Base-by-base conservation (phyloP, 345 rosid species). In the Boechera divaricarpa region DNA sequence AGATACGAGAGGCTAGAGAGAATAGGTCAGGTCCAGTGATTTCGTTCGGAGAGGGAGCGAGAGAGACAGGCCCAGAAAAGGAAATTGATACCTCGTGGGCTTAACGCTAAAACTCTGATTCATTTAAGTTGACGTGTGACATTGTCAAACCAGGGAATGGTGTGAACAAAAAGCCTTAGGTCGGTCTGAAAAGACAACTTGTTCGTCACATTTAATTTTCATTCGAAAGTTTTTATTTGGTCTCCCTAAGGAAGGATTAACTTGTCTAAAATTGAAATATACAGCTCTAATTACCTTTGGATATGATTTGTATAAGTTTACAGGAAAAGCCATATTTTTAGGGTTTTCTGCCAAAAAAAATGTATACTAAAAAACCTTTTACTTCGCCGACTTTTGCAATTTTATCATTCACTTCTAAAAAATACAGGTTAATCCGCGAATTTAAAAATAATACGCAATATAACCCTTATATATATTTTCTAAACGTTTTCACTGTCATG, bases 11-110 rank as follows among this genome's bases (percentile, higher is more conserved):
- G 42, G 8, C 42, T 12, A 39, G 80, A 70, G 80, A 63, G 71
- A 77, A 44, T 41, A 32, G 65, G 80, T 76, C 69, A 53, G 63
- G 59, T 13, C 41, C 41, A 35, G 79, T 16, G 70, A 59, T 59
- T 21, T 59, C 55, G 69, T 41, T 60, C 28, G 63, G 60, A 18
- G 18, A 35, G 60, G 63, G 60, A 18, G 18, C 21, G 60, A 69
- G 75, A 70, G 80, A 54, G 72, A 77, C 29, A 70, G 72, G 80
- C 81, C 81, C 78, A 73, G 70, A 60, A 60, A 52, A 8, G 65
- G 7, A 41, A 36, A 29, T 35, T 38, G n/a, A 36, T 10, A 1
- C 38, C 59, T 66, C 5, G 44, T 78, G 81, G 81, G 81, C 81
- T 73, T 38, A 64, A 63, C 41, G 60, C 33, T 69, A 39, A 16